Evolutionary conservation across 163 green algal genomes (phyloP), one percentile per base, ranked within the genome.

Genomic region (Volvox carteri): DNA sequence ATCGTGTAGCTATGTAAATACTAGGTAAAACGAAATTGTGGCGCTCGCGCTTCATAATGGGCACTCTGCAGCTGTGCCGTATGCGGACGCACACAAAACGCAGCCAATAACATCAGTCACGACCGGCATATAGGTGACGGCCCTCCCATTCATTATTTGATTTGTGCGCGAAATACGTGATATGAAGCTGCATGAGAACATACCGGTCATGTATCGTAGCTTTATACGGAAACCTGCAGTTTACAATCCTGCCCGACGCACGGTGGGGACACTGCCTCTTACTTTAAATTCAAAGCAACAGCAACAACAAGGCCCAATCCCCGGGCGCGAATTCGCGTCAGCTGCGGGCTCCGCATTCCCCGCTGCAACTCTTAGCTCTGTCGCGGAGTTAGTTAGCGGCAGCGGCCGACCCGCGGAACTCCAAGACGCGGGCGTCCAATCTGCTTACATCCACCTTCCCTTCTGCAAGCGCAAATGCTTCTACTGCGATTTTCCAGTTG

Each of bases 401-500:
- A 86, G 78, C 78, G 41, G 56, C 9, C 41, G 41, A 30, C 25
- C 73, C 28, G 44, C 6, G 6, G 75, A 70, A 14, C 18, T 5
- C 33, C 4, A n/a, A 19, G 54, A 30, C 4, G 30, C 46, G 33
- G 75, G 12, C 50, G 80, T 85, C 4, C 42, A 52, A 35, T 73
- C 88, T 21, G 92, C 86, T 16, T 99, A 99, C 85, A 88, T 99
- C 4, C 98, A 99, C 91, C 93, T 99, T 37, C 98, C 98, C 0
- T 99, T 99, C 90, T 99, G 98, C 94, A 98, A 98, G 90, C 94
- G 95, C 23, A 96, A 97, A 48, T 99, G 98, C 94, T 95, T 95
- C 60, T 99, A 99, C 88, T 99, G 98, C 90, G 98, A 99, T 93
- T 99, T 99, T 78, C 96, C 98, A 1, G 96, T 99, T 0, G 87